Evolutionary conservation across 257 asterid genomes (phyloP), one percentile per base, ranked within the genome.

Genomic region (Solanum lycopersicoides): DNA sequence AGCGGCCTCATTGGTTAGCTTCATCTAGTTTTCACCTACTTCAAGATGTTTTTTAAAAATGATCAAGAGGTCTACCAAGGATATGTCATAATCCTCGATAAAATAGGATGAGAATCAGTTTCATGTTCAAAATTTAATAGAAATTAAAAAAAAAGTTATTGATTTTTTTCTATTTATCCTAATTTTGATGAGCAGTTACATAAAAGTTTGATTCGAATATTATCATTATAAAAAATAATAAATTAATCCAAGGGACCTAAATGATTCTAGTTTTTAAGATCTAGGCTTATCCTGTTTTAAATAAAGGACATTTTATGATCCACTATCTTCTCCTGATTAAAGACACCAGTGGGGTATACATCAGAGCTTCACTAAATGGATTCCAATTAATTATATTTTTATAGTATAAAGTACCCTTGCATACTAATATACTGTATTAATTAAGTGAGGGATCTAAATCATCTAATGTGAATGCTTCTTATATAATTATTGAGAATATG

Each of bases 21-120:
- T 44, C 65, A 15, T 79, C 25, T 44, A 44, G 25, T 77, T 35
- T 44, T 25, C 84, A 45, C 84, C 84, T 45, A 79, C 66, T 45
- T 45, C 3, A 79, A 79, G 4, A 25, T 4, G 28, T 45, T 3
- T 76, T 42, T 4, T 34, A 1, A 41, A 77, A 79, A 15, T 79
- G 28, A 25, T 44, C n/a, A 9, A 79, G 65, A 79, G 37, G 65
- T 44, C 84, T 41, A 14, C 59, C 5, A 50, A 15, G 59, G 59
- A 60, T 23, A 60, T 23, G 69, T 60, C 30, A 23, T 60, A 60
- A 21, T 60, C 9, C 7, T 9, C 13, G 10, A 23, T 63, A 12
- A 60, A 60, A 60, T 60, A 21, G 28, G 30, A 60, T 60, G 68
- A 60, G 20, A 60, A 9, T 21, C 25, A 9, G 0, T 60, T 3